A percentile compares a stretch with the other conserved stretches of the same genome.
phyloP scores from a whole-genome alignment of 306 rosid species.

The Clitoria ternatea region DNA sequence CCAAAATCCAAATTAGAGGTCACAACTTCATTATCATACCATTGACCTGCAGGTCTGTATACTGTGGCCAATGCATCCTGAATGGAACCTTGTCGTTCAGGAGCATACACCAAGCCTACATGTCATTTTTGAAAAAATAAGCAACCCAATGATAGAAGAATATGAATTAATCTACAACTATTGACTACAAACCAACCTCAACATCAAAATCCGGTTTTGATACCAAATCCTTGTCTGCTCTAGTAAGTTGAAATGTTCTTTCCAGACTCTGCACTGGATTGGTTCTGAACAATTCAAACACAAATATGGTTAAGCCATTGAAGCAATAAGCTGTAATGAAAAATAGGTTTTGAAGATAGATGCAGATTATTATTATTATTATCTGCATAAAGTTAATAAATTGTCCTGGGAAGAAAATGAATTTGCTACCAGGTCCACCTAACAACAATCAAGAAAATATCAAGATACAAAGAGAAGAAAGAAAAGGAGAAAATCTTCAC shows the following conservation, averaged over 20 bases:
- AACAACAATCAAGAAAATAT: not conserved
- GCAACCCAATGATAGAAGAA: slow-evolving; percentile 9
- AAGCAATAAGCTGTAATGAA: slow-evolving; percentile 3
- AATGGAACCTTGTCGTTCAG: slow-evolving; percentile 91
- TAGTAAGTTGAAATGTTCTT: slow-evolving; percentile 74
- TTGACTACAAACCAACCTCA: slow-evolving; percentile 60
- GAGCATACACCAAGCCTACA: slow-evolving; percentile 99
- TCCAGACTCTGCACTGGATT: slow-evolving; percentile 88
- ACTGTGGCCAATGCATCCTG: slow-evolving; percentile 99
- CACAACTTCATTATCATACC: slow-evolving; percentile 46
- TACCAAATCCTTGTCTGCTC: slow-evolving; percentile 69
- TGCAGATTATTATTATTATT: not conserved
- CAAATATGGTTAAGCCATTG: slow-evolving; percentile 18
- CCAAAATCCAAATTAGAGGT: not conserved
- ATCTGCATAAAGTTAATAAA: not conserved
- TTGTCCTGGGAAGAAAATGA: not conserved
- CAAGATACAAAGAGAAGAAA: not conserved
- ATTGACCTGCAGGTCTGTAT: slow-evolving; percentile 85
- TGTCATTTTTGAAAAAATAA: slow-evolving; percentile 17
- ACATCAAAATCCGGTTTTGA: slow-evolving; percentile 76
- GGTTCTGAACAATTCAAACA: slow-evolving; percentile 45
- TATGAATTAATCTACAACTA: slow-evolving; percentile 16
- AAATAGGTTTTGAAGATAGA: not conserved
- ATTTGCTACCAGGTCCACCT: not conserved
- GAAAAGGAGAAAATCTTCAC: not conserved